Base-by-base conservation (phyloP, 495 filamentous ascomycete species). In the Penicillium alfredii region DNA sequence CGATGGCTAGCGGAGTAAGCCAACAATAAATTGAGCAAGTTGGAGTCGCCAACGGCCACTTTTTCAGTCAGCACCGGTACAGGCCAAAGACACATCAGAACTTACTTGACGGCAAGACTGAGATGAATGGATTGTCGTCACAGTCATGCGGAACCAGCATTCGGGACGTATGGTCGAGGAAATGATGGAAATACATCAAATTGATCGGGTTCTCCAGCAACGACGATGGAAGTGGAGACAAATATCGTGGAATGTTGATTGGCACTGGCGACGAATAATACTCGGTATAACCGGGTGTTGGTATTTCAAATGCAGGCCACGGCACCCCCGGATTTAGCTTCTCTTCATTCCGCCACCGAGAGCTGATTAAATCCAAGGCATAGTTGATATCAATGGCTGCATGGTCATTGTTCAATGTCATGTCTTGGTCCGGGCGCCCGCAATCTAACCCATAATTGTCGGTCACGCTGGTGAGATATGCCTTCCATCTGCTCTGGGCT, bases 1-100 rank as follows among this genome's bases (percentile, higher is more conserved):
- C 86, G 80, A 53, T 94, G 87, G 37, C 77, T 82, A 16, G 87
- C 87, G 11, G 80, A 86, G 53, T 86, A 94, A 13, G 87, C 84
- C 26, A 94, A 73, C 29, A 90, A 68, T 32, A 94, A 63, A 40
- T 86, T 82, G 20, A 92, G 67, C 23, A 94, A 70, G 53, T 85
- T 79, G 3, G 71, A 64, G 38, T 84, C 76, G 36, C 63, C 57
- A 36, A 83, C 68, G 34, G 82, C 81, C 81, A 86, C 77, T 82
- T 16, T 4, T n/a, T 18, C 8, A 13, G 47, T 56, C 20, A 53
- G 48, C 29, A 20, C 4, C 1, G 18, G 4, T n/a, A 20, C 10
- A 21, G 2, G 17, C 34, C 11, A 22, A 10, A 14, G 20, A 18
- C 28, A 21, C 11, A 24, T 4, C 8, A 37, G 4, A 39, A 67